Percentiles rank a stretch among this genome's conserved stretches.
Conservation (phyloP, 23 red algal genomes). For the Gracilaria domingensis region DNA sequence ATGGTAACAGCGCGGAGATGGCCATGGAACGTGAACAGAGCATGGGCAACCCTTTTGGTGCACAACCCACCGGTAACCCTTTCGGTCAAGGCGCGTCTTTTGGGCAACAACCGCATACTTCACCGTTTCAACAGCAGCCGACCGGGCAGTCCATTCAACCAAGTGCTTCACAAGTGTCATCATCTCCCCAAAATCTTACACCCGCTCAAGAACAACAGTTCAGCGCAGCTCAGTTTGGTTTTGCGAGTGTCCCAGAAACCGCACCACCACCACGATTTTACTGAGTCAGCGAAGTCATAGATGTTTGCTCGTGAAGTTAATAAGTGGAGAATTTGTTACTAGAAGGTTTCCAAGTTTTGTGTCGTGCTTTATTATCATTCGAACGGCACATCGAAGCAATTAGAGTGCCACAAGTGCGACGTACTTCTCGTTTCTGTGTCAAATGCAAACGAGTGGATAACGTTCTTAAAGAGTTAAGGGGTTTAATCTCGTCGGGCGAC, state of each 20-base stretch:
- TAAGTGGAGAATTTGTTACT: not conserved
- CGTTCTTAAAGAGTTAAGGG: not conserved
- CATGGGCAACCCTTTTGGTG: slow-evolving; percentile 1
- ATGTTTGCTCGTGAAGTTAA: not conserved
- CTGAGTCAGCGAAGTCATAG: slow-evolving; percentile 8
- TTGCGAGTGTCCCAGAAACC: slow-evolving; percentile 67
- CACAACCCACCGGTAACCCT: slow-evolving; percentile 23
- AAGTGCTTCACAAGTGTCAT: not conserved
- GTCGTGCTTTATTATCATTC: not conserved
- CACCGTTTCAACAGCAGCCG: slow-evolving; percentile 5
- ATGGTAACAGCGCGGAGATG: not conserved
- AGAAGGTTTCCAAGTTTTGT: not conserved
- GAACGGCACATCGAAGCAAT: not conserved
- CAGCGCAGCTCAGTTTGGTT: slow-evolving; percentile 52
- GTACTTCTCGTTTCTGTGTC: not conserved
- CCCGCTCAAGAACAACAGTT: slow-evolving; percentile 60
- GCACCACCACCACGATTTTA: slow-evolving; percentile 63
- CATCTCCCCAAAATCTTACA: slow-evolving; percentile 13
- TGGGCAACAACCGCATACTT: slow-evolving; percentile 29
- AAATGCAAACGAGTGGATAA: not conserved
- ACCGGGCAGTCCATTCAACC: not conserved
- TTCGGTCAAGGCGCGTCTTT: slow-evolving; percentile 22
- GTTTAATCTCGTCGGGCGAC: slow-evolving; percentile 60
- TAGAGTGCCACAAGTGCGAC: not conserved
- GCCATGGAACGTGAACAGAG: slow-evolving; percentile 6